Base-by-base conservation (phyloP, 2,329 filamentous ascomycete species). In the Talaromyces sp. region DNA sequence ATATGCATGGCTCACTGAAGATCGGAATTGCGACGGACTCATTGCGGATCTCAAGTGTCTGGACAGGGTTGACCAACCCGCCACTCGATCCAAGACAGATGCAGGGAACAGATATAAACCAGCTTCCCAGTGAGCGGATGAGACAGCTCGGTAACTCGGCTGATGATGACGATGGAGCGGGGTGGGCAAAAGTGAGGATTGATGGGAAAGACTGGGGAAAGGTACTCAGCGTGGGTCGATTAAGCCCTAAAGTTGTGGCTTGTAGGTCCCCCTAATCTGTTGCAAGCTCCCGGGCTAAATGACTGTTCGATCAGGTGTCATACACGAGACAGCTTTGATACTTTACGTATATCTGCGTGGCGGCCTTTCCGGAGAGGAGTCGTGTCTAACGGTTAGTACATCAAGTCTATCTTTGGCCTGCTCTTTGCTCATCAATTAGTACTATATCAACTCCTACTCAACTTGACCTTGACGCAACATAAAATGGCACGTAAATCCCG, bases 141-240 rank as follows among this genome's bases (percentile, higher is more conserved):
- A 88, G 87, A 70, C 85, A 78, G 60, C 70, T 86, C 0, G 83
- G 83, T 5, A 80, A 79, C 50, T 79, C 82, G 37, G 16, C 57
- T 0, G 81, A 83, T 66, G 84, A 88, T 62, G 88, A 87, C 22
- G 91, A 91, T 14, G 91, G 93, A 14, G 88, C 92, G 67, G 88
- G 87, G 54, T 98, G 94, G 92, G 92, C 93, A 1, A 92, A 87
- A 27, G 94, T 98, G 41, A 85, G 91, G 62, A 93, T 98, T 27
- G 95, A 98, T 78, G 95, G 93, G 39, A 90, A 88, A 75, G 95
- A 99, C 75, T 98, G 95, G 94, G 92, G 92, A 37, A 88, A 87
- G 70, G 94, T 98, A n/a, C 82, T 99, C 69, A 96, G 92, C 76
- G 93, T 98, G 13, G 94, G 94, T 1, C 84, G 93, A 60, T 80